Base-by-base conservation (phyloP, 1,284 basidiomycete genomes). In the Coniophora puteana region DNA sequence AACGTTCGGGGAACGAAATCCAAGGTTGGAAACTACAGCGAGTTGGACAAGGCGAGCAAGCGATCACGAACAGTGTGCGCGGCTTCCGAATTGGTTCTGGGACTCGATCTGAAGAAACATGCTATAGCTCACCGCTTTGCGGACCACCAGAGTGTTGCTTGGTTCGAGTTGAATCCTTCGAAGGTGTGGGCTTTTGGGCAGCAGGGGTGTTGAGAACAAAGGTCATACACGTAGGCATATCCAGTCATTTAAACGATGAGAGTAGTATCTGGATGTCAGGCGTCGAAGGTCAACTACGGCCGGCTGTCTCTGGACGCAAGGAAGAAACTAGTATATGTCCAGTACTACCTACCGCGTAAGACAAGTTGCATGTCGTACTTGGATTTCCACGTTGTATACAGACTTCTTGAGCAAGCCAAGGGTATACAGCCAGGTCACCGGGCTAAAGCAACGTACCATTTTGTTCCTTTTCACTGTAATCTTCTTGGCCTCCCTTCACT, bases 51-150 rank as follows among this genome's bases (percentile, higher is more conserved):
- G 6, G 17, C 8, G 36, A 38, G 12, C 20, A 29, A 12, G 20
- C 31, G 7, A 13, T 17, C 8, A 2, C 21, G 8, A 23, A 10
- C 16, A 13, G 29, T 1, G 14, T 44, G 2, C 0, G n/a, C 14
- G 8, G 16, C 16, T 4, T 35, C 29, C 3, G 38, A 44, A 35
- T 34, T 44, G 11, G 33, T 36, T 10, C 27, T 44, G 5, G 43
- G 41, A 13, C 28, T 32, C 27, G 14, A 11, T n/a, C n/a, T 35
- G 28, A 36, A 36, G 31, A 16, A 18, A 32, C 8, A 28, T 30
- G 13, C 21, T 41, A 12, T 40, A 34, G 47, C 33, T 17, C 36
- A 44, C 22, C 40, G 40, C 26, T 44, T 44, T 29, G 43, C 31
- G 18, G 43, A 40, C 27, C 43, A 33, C 30, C 13, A 18, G 13